Conservation (phyloP, 495 filamentous ascomycete genomes). For the Penicillium flavigenum region DNA sequence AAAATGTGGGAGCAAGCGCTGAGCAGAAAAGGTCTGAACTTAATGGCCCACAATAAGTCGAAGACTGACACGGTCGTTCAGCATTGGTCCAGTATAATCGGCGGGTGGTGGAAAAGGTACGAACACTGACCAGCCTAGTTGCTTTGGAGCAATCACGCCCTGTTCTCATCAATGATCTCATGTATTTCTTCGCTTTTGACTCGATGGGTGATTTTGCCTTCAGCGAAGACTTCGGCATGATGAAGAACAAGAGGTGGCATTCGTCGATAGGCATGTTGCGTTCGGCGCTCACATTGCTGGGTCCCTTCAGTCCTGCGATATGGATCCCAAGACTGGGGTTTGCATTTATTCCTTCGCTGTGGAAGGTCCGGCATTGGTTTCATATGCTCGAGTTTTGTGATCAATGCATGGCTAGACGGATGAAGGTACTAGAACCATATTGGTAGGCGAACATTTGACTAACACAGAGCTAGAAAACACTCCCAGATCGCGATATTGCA, state of each 20-base stretch:
- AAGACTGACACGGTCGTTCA: not conserved
- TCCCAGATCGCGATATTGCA: constrained; percentile 25
- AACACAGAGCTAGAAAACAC: not conserved
- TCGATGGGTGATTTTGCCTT: constrained; percentile 48
- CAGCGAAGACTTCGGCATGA: constrained; percentile 37
- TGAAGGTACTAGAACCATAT: constrained; percentile 14
- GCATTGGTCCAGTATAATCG: constrained; percentile 7
- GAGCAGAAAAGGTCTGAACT: constrained; percentile 18
- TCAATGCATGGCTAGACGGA: constrained; percentile 32
- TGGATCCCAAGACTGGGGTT: constrained; percentile 39
- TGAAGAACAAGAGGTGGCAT: constrained; percentile 31
- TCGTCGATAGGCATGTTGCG: constrained; percentile 7
- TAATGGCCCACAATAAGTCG: not conserved
- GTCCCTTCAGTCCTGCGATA: constrained; percentile 32
- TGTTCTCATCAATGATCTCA: constrained; percentile 29
- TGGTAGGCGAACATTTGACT: not conserved
- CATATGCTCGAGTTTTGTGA: constrained; percentile 33
- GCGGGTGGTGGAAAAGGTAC: not conserved
- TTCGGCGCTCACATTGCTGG: constrained; percentile 25
- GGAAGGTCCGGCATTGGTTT: constrained; percentile 33
- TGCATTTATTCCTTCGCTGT: constrained; percentile 27
- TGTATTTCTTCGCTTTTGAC: constrained; percentile 43
- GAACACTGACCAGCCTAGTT: not conserved
- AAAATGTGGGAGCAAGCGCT: constrained; percentile 36
- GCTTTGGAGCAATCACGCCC: constrained; percentile 10